phyloP scores from a whole-genome alignment of 192 early-diverging fungal genomes.

The Podila minutissima region DNA sequence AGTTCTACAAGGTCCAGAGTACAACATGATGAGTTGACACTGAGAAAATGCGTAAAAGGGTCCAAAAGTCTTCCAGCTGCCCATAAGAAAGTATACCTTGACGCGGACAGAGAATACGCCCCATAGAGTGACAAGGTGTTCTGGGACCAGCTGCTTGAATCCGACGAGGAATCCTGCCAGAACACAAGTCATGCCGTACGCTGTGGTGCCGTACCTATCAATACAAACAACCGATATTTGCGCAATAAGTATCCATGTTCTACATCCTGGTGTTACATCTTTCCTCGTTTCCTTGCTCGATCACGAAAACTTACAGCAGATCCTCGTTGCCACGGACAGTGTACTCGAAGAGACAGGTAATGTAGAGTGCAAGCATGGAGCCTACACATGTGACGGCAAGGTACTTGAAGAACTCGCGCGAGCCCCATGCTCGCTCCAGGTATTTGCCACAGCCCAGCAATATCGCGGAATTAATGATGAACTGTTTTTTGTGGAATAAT shows the following conservation, averaged over 20 bases:
- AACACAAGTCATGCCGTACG: conserved; percentile 79
- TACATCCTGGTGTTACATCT: no score
- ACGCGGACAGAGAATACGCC: conserved; percentile 76
- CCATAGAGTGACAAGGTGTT: conserved; percentile 79
- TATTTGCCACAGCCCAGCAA: conserved; percentile 71
- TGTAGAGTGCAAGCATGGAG: conserved; percentile 55
- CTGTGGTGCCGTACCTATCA: conserved; percentile 62
- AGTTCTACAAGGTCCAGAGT: conserved; percentile 37
- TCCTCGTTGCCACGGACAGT: conserved; percentile 57
- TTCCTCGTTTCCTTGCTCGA: no score
- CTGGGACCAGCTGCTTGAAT: conserved; percentile 91
- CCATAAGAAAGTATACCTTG: conserved; percentile 62
- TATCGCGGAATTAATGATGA: background rate
- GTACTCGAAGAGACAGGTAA: conserved; percentile 64
- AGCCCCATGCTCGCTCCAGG: conserved; percentile 84
- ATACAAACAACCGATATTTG: background rate
- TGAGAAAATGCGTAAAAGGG: conserved; percentile 50
- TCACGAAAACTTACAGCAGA: conserved; percentile 55
- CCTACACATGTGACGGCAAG: conserved; percentile 60
- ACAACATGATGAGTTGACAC: conserved; percentile 9
- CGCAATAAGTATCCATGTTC: no score
- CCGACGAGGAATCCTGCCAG: conserved; percentile 82
- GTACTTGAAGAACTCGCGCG: conserved; percentile 72
- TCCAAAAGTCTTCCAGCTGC: conserved; percentile 50
- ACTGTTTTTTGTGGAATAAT: background rate